A percentile compares a stretch with the other conserved stretches of the same genome.
Conservation (phyloP, 129 eudicot species). For the Saussurea involucrata region DNA sequence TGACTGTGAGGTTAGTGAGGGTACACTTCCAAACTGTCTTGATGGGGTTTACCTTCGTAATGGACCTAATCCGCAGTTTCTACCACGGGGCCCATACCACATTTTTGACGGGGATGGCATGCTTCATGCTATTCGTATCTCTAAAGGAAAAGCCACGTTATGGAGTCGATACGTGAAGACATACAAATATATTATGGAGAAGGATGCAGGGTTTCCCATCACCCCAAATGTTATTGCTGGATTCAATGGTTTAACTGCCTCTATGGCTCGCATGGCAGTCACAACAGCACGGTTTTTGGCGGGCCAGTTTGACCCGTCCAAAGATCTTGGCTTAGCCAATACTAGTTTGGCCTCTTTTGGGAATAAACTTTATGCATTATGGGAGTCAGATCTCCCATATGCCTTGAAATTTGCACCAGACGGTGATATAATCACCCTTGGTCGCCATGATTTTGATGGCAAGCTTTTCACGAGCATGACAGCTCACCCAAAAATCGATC, state of each 20-base stretch:
- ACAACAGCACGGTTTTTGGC: constrained; percentile 6
- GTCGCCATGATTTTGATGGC: constrained; percentile 16
- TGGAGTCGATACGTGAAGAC: constrained; percentile 62
- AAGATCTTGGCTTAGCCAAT: constrained; percentile 28
- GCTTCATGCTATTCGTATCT: constrained; percentile 51
- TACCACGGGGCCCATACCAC: constrained; percentile 65
- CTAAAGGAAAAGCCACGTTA: constrained; percentile 39
- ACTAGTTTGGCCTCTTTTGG: constrained; percentile 16
- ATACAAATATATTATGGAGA: constrained; percentile 43
- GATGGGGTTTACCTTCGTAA: constrained; percentile 64
- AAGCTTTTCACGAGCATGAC: constrained; percentile 29
- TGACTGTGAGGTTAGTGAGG: constrained; percentile 1
- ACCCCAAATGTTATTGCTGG: constrained; percentile 51
- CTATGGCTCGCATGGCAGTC: constrained; percentile 12
- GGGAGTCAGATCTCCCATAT: constrained; percentile 33
- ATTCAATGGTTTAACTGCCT: not conserved
- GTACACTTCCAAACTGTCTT: constrained; percentile 8
- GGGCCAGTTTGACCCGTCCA: constrained; percentile 5
- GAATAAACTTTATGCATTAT: constrained; percentile 10
- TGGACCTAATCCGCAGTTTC: constrained; percentile 68
- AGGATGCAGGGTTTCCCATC: constrained; percentile 17
- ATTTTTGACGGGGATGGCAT: constrained; percentile 67
- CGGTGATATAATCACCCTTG: constrained; percentile 13
- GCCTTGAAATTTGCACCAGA: not conserved
- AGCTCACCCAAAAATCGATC: not conserved